Conservation (phyloP, 2,329 filamentous ascomycete genomes). For the Phaeosphaeriaceae sp. region DNA sequence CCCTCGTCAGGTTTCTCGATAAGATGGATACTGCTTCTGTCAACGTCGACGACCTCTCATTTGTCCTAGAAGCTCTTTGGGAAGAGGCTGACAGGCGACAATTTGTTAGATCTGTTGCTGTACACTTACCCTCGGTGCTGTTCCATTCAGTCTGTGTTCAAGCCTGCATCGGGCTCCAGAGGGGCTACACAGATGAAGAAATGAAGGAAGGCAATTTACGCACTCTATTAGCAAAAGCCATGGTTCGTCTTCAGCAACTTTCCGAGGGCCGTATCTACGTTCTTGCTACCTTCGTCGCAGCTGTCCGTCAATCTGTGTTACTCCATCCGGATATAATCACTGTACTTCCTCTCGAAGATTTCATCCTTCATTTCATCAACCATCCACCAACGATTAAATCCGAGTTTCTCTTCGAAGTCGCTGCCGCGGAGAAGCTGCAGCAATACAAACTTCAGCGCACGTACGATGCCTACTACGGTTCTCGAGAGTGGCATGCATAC, state of each 20-base stretch:
- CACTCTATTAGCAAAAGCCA: conserved; percentile 29
- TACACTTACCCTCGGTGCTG: conserved; percentile 47
- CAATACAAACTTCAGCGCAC: conserved; percentile 38
- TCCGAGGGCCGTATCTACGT: conserved; percentile 45
- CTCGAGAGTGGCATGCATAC: conserved; percentile 52
- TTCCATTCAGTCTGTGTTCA: conserved; percentile 43
- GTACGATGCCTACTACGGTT: conserved; percentile 54
- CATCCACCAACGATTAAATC: conserved; percentile 50
- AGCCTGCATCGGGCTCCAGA: conserved; percentile 14
- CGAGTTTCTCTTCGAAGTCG: conserved; percentile 56
- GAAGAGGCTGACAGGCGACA: conserved; percentile 57
- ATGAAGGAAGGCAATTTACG: conserved; percentile 10
- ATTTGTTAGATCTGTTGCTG: conserved; percentile 50
- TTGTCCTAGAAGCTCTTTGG: conserved; percentile 50
- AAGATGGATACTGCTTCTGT: conserved; percentile 6
- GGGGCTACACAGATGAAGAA: not conserved
- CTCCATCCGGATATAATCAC: conserved; percentile 32
- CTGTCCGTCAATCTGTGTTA: conserved; percentile 42
- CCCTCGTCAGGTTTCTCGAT: conserved; percentile 31
- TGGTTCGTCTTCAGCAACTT: conserved; percentile 35
- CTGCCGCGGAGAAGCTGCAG: conserved; percentile 44
- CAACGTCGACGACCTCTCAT: conserved; percentile 23
- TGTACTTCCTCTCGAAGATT: conserved; percentile 47
- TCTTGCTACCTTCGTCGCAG: conserved; percentile 35
- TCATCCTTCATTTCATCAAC: conserved; percentile 50